Base-by-base conservation (phyloP, 116 monocot species). In the Zostera marina region DNA sequence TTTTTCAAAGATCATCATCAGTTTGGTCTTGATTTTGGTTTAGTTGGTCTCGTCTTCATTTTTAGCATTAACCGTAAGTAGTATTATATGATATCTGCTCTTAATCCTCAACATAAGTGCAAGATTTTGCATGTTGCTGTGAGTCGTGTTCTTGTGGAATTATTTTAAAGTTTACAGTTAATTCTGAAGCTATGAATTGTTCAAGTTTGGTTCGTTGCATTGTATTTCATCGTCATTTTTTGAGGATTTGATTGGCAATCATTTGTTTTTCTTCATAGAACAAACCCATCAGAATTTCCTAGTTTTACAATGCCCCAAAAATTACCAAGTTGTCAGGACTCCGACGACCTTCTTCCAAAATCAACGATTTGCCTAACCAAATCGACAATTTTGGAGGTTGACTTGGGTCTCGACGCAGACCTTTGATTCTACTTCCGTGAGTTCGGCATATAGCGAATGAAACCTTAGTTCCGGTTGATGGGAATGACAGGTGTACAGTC, bases 121-220 rank as follows among this genome's bases (percentile, higher is more conserved):
- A 76, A 66, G 71, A 45, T 52, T 70, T 64, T 45, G 56, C 60
- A 57, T 58, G 62, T 56, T 51, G 25, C 63, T 43, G 51, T 70
- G 65, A 68, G 64, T 55, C 57, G 70, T n/a, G n/a, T n/a, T n/a
- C n/a, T n/a, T n/a, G n/a, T 70, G 70, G 71, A 76, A 63, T 62
- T 13, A 51, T 9, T 47, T 47, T 47, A 47, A 12, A 44, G 22
- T 73, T 66, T 60, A 22, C 15, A 58, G 61, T 56, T 52, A 26
- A 70, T 44, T 70, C 66, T 54, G 60, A 70, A 66, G 70, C 21
- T 76, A 51, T 63, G 23, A 49, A 48, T 55, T 53, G 21, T 53
- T 22, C 53, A 24, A 58, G 66, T 39, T 76, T 63, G 49, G 59
- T 20, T 63, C 49, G n/a, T n/a, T n/a, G n/a, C 19, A 63, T 67